Base-by-base conservation (phyloP, 2,329 filamentous ascomycete species). In the Periconia sp. region DNA sequence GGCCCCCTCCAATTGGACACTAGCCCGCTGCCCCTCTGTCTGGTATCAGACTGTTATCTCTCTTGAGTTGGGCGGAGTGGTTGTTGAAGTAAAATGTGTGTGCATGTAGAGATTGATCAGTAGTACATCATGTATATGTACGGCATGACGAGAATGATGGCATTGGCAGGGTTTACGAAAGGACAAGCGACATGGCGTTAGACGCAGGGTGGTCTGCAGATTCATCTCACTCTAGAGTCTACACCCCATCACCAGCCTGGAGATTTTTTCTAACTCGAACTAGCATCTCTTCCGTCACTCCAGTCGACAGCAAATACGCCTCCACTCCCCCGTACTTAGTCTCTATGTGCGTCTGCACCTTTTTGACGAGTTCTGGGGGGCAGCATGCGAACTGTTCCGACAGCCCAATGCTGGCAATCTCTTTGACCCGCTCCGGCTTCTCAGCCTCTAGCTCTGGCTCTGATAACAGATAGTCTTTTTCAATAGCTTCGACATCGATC, bases 401-500 rank as follows among this genome's bases (percentile, higher is more conserved):
- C 47, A 96, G 75, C 0, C 91, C 91, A 60, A 94, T 84, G 45
- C 82, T 80, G 3, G 75, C 70, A 50, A 95, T 87, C 73, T 95
- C 90, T 45, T 77, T 74, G 58, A 93, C 66, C 48, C 89, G 81
- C 63, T 82, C 79, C 52, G 85, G 83, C 59, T 81, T 81, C 66
- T 91, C 87, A 0, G 80, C 70, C 31, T 78, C 76, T 13, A 94
- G 77, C 40, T 85, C 83, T 1, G 79, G 76, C 51, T 83, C 79
- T 2, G 87, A 91, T 20, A 87, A 79, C 54, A 81, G 72, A 70
- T 96, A 96, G 73, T 96, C 92, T 57, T 86, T 68, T 50, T 84
- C 78, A 41, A 95, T 85, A 2, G 85, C 87, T 0, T 79, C 69
- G 1, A 78, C 53, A 0, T 85, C 82, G 1, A 89, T 69, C 27